phyloP scores from a whole-genome alignment of 31 red algal genomes.

The Bonnemaisonia californica region DNA sequence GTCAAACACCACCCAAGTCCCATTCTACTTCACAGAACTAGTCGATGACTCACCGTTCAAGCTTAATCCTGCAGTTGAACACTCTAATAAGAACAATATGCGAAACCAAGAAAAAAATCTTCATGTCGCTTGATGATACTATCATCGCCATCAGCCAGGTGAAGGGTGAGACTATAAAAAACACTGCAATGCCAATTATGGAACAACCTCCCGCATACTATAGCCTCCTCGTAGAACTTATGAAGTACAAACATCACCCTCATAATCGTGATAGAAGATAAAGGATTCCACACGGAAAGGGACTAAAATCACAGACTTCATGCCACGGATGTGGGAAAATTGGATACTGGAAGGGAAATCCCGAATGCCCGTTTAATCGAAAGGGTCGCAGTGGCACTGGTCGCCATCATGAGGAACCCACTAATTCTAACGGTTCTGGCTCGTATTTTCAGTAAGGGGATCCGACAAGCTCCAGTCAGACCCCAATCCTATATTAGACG shows the following conservation, averaged over 20 bases:
- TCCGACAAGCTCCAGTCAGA: not conserved
- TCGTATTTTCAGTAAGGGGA: conserved; percentile 17
- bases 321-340: not conserved
- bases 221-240: not conserved
- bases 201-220: not conserved
- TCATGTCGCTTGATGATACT: not conserved
- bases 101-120: not conserved
- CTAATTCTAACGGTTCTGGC: not conserved
- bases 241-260: not conserved
- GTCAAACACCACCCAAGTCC: not conserved
- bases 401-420: not conserved
- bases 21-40: not conserved
- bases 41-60: not conserved
- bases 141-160: not conserved
- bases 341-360: not conserved
- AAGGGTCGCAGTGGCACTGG: not conserved
- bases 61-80: too few species aligned
- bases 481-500: conserved; percentile 13
- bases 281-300: not conserved
- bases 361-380: not conserved
- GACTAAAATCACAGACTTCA: not conserved
- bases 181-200: not conserved
- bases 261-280: not conserved
- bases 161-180: not conserved
- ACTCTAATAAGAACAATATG: not conserved